Evolutionary conservation across 2,329 filamentous ascomycete genomes (phyloP).

Genomic region (Penicillium sp.): DNA sequence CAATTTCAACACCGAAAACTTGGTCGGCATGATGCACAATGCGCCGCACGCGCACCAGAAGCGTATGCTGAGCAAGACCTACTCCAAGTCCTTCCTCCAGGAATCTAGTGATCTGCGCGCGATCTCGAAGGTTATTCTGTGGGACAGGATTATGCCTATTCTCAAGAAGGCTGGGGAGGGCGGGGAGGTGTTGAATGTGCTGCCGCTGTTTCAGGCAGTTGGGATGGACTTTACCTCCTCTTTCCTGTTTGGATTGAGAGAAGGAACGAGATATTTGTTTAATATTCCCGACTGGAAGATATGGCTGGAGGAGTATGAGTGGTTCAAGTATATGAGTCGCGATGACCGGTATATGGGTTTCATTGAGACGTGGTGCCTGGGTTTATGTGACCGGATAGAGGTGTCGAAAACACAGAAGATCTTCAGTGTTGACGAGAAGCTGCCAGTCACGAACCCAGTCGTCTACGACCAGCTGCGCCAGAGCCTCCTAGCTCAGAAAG

Average conservation of each 20-base stretch:
- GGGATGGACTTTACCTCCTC: conserved; percentile 71
- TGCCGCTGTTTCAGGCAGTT: conserved; percentile 60
- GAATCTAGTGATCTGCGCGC: conserved; percentile 53
- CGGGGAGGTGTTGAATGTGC: conserved; percentile 47
- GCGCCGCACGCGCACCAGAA: conserved; percentile 65
- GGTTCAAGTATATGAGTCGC: conserved; percentile 56
- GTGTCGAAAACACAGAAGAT: conserved; percentile 21
- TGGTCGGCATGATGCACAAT: conserved; percentile 63
- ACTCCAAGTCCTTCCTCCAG: conserved; percentile 69
- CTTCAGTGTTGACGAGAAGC: background rate
- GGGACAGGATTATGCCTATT: conserved; percentile 57
- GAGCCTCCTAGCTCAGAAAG: conserved; percentile 18
- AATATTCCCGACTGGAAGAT: conserved; percentile 52
- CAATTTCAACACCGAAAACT: conserved; percentile 61
- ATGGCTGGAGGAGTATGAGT: conserved; percentile 63
- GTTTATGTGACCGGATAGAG: conserved; percentile 50
- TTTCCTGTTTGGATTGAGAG: conserved; percentile 64
- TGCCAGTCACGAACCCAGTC: conserved; percentile 23
- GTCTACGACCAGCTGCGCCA: conserved; percentile 29
- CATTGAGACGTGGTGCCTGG: conserved; percentile 62
- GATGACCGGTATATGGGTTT: conserved; percentile 57
- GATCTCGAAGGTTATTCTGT: conserved; percentile 56
- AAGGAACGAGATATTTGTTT: conserved; percentile 58
- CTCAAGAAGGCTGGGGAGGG: conserved; percentile 28
- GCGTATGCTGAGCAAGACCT: conserved; percentile 69